These are phyloP conservation scores for Tilletia walkeri DNA, from an alignment of 1,284 basidiomycete species.

Conservation along the genomic window DNA sequence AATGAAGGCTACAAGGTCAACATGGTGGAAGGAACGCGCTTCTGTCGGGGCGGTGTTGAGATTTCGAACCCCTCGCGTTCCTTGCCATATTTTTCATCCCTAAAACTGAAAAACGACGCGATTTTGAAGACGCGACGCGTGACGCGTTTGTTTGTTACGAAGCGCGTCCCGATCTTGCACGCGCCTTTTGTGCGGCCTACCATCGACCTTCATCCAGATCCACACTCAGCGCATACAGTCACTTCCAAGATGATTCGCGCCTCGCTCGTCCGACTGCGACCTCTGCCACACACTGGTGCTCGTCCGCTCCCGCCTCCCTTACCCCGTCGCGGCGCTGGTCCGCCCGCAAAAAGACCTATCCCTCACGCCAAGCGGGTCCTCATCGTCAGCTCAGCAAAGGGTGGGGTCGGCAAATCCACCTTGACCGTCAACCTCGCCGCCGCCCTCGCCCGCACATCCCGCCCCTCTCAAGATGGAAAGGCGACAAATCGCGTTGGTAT, in stretches of 20 bases:
- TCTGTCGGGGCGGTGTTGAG: too few relatives aligned
- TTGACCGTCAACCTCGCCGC: conserved; percentile 81
- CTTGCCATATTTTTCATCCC: too few relatives aligned
- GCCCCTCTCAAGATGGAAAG: neutral
- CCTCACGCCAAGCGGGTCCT: conserved; percentile 66
- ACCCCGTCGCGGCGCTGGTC: conserved; percentile 49
- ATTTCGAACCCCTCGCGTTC: too few relatives aligned
- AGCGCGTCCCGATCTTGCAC: too few relatives aligned
- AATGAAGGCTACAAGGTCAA: too few relatives aligned
- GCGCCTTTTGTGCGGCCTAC: too few relatives aligned
- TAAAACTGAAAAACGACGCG: too few relatives aligned
- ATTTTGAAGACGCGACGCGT: too few relatives aligned
- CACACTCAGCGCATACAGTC: too few relatives aligned
- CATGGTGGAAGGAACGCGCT: too few relatives aligned
- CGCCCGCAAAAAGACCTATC: conserved; percentile 60
- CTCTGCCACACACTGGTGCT: conserved; percentile 2
- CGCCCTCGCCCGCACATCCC: conserved; percentile 60
- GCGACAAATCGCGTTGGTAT: conserved; percentile 64
- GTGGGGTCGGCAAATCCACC: conserved; percentile 95
- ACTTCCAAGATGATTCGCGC: neutral
- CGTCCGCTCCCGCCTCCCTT: neutral
- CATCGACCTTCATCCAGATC: too few relatives aligned
- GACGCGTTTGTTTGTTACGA: too few relatives aligned
- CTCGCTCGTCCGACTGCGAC: neutral
- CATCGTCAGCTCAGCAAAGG: conserved; percentile 89